phyloP scores from a whole-genome alignment of 2,329 filamentous ascomycete species.

The Penicillium sp. region DNA sequence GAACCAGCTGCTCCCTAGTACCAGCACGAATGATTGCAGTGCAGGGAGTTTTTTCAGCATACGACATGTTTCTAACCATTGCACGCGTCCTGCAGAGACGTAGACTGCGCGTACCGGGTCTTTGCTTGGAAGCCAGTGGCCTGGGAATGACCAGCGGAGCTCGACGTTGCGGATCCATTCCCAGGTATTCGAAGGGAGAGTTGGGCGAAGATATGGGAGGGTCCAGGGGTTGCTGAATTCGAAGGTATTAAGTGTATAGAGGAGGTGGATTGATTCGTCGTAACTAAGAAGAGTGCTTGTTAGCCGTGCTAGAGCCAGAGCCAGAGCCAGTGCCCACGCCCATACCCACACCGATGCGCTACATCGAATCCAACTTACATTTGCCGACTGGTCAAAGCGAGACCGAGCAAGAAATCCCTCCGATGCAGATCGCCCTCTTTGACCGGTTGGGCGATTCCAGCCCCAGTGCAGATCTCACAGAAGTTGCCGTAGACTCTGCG shows the following conservation, averaged over 20 bases:
- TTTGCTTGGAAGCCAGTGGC: conserved; percentile 42
- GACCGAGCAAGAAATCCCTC: conserved; percentile 23
- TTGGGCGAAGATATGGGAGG: conserved; percentile 37
- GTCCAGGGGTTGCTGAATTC: conserved; percentile 43
- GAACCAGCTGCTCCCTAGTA: conserved; percentile 37
- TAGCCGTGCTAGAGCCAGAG: background rate
- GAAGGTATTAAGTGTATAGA: conserved; percentile 37
- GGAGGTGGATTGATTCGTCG: conserved; percentile 34
- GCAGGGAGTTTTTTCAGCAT: conserved; percentile 24
- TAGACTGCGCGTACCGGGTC: conserved; percentile 40
- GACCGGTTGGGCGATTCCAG: conserved; percentile 26
- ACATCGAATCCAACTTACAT: conserved; percentile 23
- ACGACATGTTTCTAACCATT: conserved; percentile 39
- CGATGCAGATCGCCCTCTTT: conserved; percentile 19
- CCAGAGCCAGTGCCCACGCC: no score
- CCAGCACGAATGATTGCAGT: conserved; percentile 32
- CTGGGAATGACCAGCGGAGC: conserved; percentile 41
- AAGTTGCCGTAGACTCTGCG: conserved; percentile 1
- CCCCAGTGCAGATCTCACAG: conserved; percentile 37
- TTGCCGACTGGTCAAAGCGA: conserved; percentile 36
- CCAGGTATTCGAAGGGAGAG: conserved; percentile 30
- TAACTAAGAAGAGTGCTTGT: conserved; percentile 24
- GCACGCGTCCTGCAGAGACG: conserved; percentile 35
- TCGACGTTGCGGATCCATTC: conserved; percentile 33
- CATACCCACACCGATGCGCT: no score